phyloP scores from a whole-genome alignment of 768 basidiomycete genomes.

The Termitomyces sp. region DNA sequence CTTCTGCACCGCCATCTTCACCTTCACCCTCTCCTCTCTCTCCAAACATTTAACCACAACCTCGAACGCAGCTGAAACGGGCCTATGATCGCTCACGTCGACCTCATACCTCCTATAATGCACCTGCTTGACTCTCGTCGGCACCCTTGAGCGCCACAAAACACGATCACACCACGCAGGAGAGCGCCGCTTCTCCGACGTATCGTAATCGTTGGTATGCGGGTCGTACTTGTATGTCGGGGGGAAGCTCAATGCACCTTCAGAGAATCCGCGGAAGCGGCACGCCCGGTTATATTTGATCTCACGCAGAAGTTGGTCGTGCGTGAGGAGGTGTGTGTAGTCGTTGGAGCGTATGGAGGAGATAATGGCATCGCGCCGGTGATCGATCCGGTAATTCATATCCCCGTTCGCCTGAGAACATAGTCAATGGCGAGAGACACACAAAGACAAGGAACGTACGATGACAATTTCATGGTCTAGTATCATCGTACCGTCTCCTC shows the following conservation, averaged over 20 bases:
- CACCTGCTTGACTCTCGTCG: slow-evolving; percentile 53
- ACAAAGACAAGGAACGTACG: slow-evolving; percentile 37
- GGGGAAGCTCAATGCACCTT: slow-evolving; percentile 76
- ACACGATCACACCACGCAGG: slow-evolving; percentile 99
- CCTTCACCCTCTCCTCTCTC: slow-evolving; percentile 47
- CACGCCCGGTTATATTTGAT: slow-evolving; percentile 85
- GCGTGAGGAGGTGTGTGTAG: slow-evolving; percentile 50
- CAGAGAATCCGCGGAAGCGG: slow-evolving; percentile 77
- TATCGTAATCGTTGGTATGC: slow-evolving; percentile 72
- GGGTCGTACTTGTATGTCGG: slow-evolving; percentile 97
- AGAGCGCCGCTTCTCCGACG: slow-evolving; percentile 80
- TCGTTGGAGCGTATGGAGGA: slow-evolving; percentile 66
- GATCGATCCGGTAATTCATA: slow-evolving; percentile 96
- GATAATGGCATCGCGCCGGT: slow-evolving; percentile 79
- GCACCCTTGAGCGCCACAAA: slow-evolving; percentile 62
- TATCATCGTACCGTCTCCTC: slow-evolving; percentile 90
- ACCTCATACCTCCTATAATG: slow-evolving; percentile 81
- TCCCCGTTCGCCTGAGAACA: slow-evolving; percentile 74
- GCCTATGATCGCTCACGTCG: slow-evolving; percentile 87
- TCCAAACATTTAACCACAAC: slow-evolving; percentile 71
- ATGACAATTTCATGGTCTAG: slow-evolving; percentile 95
- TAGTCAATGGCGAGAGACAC: background rate
- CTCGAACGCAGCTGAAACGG: slow-evolving; percentile 75
- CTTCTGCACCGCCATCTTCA: slow-evolving; percentile 50
- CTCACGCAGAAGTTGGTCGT: slow-evolving; percentile 90